Evolutionary conservation across 1,139 yeast genomes (phyloP), one percentile per base, ranked within the genome.

Genomic region (Tardiomyces digboiensis): DNA sequence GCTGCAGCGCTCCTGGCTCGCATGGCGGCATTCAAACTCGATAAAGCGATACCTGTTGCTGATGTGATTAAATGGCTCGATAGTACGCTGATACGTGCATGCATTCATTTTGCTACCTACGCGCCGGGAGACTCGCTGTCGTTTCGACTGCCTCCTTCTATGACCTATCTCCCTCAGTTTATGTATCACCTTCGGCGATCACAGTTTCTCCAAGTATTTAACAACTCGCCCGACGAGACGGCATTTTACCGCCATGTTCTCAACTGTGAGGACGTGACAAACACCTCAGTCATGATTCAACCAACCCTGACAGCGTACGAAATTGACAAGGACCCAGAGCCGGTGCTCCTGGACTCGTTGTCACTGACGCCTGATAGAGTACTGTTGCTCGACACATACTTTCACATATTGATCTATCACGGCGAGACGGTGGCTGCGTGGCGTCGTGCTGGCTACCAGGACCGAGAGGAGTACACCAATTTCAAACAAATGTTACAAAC

Each of bases 141-240:
- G 19, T 87, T 87, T 65, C 71, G 83, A 58, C 67, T 87, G 45
- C 74, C 86, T 0, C 78, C 78, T 42, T 73, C 78, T 49, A 85
- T 80, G 60, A 79, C 89, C 20, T 67, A 85, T 62, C 71, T 80
- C 46, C 91, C 91, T 1, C 91, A 82, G 57, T 83, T 82, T 58
- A 66, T 82, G 58, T 83, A 76, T 61, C 88, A 82, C 61, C 67
- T 83, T 52, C 68, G 89, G 56, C 68, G 91, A 46, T 79, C 87
- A 1, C 83, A 76, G 44, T 78, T 82, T 53, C 68, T 82, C 26
- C 80, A 78, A 56, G 80, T 82, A 23, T 83, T 83, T 64, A 80
- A 80, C 60, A 79, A 78, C 54, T 82, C 91, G 0, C 93, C 93
- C 0, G 93, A 83, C 63, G 93, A 83, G 61, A 80, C 88, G 1